A percentile compares a stretch with the other conserved stretches of the same genome.
These are phyloP conservation scores for Yarrowia galli DNA, from an alignment of 1,139 yeast genomes.

Conservation along the genomic window DNA sequence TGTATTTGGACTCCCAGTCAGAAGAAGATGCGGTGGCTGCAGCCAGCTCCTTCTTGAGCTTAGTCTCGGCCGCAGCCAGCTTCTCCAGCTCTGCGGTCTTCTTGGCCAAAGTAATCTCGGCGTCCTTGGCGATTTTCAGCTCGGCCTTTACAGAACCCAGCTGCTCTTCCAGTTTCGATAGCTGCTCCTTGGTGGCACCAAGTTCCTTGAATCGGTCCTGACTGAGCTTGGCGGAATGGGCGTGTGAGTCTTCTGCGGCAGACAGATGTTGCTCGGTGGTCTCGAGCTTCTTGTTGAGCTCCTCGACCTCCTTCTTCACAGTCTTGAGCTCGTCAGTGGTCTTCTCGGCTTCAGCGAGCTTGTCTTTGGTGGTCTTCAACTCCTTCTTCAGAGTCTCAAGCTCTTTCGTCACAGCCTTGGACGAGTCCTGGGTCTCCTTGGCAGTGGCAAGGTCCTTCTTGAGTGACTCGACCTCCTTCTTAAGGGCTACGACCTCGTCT, in stretches of 20 bases:
- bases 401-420: neutral
- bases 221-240: slow-evolving; percentile 28
- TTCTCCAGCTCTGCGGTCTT: slow-evolving; percentile 36
- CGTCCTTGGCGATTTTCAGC: slow-evolving; percentile 39
- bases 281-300: slow-evolving; percentile 50
- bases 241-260: slow-evolving; percentile 22
- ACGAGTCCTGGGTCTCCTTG: neutral
- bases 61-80: slow-evolving; percentile 16
- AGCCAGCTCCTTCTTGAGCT: slow-evolving; percentile 38
- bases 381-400: slow-evolving; percentile 22
- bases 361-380: slow-evolving; percentile 13
- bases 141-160: slow-evolving; percentile 38
- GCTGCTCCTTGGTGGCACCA: slow-evolving; percentile 41
- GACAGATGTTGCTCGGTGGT: slow-evolving; percentile 40
- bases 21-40: slow-evolving; percentile 24
- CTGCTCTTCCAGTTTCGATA: slow-evolving; percentile 41
- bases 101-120: slow-evolving; percentile 24
- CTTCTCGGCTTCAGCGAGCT: slow-evolving; percentile 36
- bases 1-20: slow-evolving; percentile 39
- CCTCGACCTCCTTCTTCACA: slow-evolving; percentile 43
- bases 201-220: slow-evolving; percentile 44
- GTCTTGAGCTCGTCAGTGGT: slow-evolving; percentile 41
- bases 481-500: slow-evolving; percentile 16
- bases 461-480: slow-evolving; percentile 22
- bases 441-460: slow-evolving; percentile 9